Base-by-base conservation (phyloP, 1,284 basidiomycete genomes). In the Ganoderma multipileum region DNA sequence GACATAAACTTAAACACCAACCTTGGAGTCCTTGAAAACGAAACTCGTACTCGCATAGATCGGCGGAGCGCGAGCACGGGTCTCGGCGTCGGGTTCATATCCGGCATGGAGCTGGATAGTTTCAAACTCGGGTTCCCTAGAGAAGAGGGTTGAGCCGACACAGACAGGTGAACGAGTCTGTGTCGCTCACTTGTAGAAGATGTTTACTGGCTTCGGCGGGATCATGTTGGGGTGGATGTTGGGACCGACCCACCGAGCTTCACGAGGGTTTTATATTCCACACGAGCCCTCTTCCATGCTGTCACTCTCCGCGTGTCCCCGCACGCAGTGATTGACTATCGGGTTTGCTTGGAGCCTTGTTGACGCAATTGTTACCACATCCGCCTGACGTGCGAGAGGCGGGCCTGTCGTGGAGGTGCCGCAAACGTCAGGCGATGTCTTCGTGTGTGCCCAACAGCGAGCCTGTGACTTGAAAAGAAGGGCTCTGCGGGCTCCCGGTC, bases 21-120 rank as follows among this genome's bases (percentile, higher is more conserved):
- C 90, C 72, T 86, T 86, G n/a, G 91, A 89, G 77, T 93, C 83
- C 75, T 95, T 91, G 85, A 96, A 95, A 28, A 91, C 90, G 75
- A 90, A 95, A 68, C 91, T 92, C 0, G 91, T 91, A 1, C 90
- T 85, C 1, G 91, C 88, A 70, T 95, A 95, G 80, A 96, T 95
- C 1, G 95, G 95, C 0, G 91, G 90, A 16, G 95, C 95, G 16
- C 94, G 89, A 1, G 95, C 89, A 95, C 14, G 95, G 14, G 91
- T 93, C 44, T 89, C 80, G 0, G 89, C 82, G 81, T 95, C 94
- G 11, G 89, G 86, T 12, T 81, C 80, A 75, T 95, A 93, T 9
- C 95, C 95, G 52, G 91, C 95, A 76, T 96, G 95, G 42, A 96
- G 84, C 82, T 95, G 92, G 65, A 94, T 81, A 11, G 93, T 95